Conservation (phyloP, 805 yeast genomes). For the Priceomyces melissophilus region DNA sequence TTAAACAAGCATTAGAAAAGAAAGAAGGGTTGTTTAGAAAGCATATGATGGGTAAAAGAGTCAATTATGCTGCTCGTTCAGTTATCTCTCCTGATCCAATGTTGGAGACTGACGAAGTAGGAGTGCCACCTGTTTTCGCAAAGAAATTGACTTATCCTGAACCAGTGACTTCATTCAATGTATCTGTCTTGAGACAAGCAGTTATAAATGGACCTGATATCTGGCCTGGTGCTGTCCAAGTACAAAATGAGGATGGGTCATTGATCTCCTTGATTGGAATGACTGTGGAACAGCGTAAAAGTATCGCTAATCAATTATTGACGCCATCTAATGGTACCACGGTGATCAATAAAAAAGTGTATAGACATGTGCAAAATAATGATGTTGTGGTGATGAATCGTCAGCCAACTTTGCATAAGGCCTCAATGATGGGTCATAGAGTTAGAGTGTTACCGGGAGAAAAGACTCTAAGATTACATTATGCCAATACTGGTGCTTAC, state of each 20-base stretch:
- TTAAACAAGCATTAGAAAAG: constrained; percentile 96
- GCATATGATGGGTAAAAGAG: constrained; percentile 99
- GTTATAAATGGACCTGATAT: constrained; percentile 95
- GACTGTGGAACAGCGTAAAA: constrained; percentile 91
- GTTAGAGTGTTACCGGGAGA: constrained; percentile 97
- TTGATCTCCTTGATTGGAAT: constrained; percentile 78
- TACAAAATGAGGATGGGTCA: constrained; percentile 93
- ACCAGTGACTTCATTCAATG: constrained; percentile 92
- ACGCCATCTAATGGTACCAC: constrained; percentile 73
- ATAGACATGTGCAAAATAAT: constrained; percentile 88
- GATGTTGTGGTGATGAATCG: constrained; percentile 98
- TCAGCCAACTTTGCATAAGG: constrained; percentile 98
- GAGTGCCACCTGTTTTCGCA: constrained; percentile 98
- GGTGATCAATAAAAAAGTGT: constrained; percentile 85
- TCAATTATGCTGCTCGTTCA: constrained; percentile 97
- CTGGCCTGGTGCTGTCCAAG: constrained; percentile 98
- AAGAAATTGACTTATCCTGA: constrained; percentile 94
- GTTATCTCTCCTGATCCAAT: constrained; percentile 99
- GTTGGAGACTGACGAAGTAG: constrained; percentile 95
- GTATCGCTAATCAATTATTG: constrained; percentile 87
- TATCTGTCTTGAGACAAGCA: constrained; percentile 86
- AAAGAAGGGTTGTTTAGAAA: constrained; percentile 98
- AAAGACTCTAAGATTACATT: constrained; percentile 92
- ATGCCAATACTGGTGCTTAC: constrained; percentile 98
- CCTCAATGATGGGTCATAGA: constrained; percentile 99